Base-by-base conservation (phyloP, 495 filamentous ascomycete genomes). In the Filosporella fistucella region DNA sequence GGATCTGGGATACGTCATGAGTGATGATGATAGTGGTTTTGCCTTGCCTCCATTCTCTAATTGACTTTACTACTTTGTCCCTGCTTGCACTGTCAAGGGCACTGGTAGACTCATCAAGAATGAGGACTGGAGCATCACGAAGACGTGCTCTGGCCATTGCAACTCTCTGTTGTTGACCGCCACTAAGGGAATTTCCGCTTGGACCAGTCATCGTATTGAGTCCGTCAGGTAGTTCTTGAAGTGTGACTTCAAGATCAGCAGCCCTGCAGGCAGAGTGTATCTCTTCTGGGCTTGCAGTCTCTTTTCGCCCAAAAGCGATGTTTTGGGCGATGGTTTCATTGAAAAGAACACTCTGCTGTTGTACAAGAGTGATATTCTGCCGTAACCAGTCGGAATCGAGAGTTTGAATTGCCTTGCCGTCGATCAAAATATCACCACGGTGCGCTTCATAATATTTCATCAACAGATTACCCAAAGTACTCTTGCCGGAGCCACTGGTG, bases 11-110 rank as follows among this genome's bases (percentile, higher is more conserved):
- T 38, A 89, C 82, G 51, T 97, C 89, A 56, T 97, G 93, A 0
- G 93, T 96, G 57, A 97, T 88, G 40, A 94, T 83, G 37, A 96
- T 85, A 3, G 89, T 95, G 0, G 90, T 96, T 59, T 87, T 89
- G 1, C 78, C 85, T 42, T 73, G 74, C 14, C 89, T 73, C 82
- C 88, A 94, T 28, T 72, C 59, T 9, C 86, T 74, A 22, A 96
- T 81, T 0, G 77, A 74, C 6, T 84, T 78, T 72, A 95, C 84
- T 14, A 94, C 75, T 3, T 81, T 65, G 4, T 66, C 64, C 51
- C 88, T 76, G 46, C 77, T 89, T 12, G 76, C 68, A 3, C 76
- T 74, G 56, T 97, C 93, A 17, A 97, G 64, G 6, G 88, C 85
- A 61, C 84, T 85, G 0, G 89, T 95, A 1, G 89, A 79, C 57